These are phyloP conservation scores for Aspergillus brasiliensis DNA, from an alignment of 2,329 filamentous ascomycete species.

Conservation along the genomic window DNA sequence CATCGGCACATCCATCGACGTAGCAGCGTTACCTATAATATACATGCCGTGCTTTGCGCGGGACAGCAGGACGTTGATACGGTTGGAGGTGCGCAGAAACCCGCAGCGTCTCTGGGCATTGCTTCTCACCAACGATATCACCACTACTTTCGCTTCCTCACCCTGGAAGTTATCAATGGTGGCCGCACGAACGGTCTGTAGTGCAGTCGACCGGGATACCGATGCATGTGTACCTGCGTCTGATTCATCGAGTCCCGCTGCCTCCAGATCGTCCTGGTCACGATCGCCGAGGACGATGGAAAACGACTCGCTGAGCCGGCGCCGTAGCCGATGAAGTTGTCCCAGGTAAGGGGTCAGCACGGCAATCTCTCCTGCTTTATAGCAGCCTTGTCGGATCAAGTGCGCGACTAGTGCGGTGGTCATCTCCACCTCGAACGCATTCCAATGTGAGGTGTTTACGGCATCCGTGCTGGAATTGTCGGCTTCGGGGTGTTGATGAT, in stretches of 20 bases:
- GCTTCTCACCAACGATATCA: slow-evolving; percentile 71
- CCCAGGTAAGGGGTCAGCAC: slow-evolving; percentile 66
- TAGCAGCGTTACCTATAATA: slow-evolving; percentile 67
- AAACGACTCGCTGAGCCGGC: slow-evolving; percentile 47
- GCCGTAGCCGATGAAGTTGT: slow-evolving; percentile 53
- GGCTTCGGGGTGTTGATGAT: slow-evolving; percentile 50
- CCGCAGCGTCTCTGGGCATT: slow-evolving; percentile 62
- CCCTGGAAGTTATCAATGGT: slow-evolving; percentile 79
- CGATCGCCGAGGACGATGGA: slow-evolving; percentile 66
- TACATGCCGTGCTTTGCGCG: slow-evolving; percentile 71
- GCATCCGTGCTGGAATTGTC: slow-evolving; percentile 24
- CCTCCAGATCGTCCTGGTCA: slow-evolving; percentile 58
- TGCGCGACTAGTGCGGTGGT: slow-evolving; percentile 64
- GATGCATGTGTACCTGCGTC: slow-evolving; percentile 18
- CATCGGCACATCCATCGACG: slow-evolving; percentile 61
- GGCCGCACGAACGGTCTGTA: slow-evolving; percentile 57
- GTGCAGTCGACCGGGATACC: slow-evolving; percentile 7
- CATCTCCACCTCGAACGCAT: slow-evolving; percentile 64
- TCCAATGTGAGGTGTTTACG: slow-evolving; percentile 49
- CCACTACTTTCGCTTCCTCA: slow-evolving; percentile 71
- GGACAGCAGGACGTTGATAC: slow-evolving; percentile 69
- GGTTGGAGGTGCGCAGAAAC: slow-evolving; percentile 67
- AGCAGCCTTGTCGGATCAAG: slow-evolving; percentile 65
- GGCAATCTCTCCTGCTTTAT: slow-evolving; percentile 64
- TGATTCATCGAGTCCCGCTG: slow-evolving; percentile 37